These are phyloP conservation scores for Zygnema cylindricum DNA, from an alignment of 139 green algal species.

Conservation along the genomic window DNA sequence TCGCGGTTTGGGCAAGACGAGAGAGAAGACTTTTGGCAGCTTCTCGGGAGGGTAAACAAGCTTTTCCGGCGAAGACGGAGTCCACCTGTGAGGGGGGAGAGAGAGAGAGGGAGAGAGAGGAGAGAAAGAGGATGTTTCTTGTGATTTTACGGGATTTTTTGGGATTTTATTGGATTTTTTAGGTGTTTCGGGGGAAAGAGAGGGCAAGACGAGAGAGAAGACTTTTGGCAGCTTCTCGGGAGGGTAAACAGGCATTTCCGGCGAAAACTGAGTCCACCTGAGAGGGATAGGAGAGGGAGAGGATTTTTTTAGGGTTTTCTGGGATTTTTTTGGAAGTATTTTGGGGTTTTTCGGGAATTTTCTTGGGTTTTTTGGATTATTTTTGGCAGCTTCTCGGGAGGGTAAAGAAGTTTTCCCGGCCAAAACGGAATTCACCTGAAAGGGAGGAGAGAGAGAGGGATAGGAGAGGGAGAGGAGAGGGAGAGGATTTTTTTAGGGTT, in stretches of 20 bases:
- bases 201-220: not conserved
- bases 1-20: constrained; percentile 15
- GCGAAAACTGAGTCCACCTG: constrained; percentile 42
- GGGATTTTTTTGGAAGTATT: not conserved
- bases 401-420: not conserved
- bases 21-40: constrained; percentile 16
- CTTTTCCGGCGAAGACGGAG: constrained; percentile 20
- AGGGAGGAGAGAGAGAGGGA: not conserved
- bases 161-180: not conserved
- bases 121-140: no score
- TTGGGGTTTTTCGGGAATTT: not conserved
- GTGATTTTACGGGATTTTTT: no score
- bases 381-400: constrained; percentile 18
- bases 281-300: not conserved
- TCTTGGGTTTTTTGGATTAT: not conserved
- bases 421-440: constrained; percentile 40
- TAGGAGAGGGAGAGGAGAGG: not conserved
- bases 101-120: not conserved
- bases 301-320: no score
- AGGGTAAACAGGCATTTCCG: not conserved
- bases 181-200: not conserved
- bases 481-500: no score
- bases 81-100: constrained; percentile 27
- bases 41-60: constrained; percentile 4
- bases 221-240: constrained; percentile 23